These are phyloP conservation scores for Crithidia expoeki DNA, from an alignment of 208 protist genomes.

Conservation along the genomic window DNA sequence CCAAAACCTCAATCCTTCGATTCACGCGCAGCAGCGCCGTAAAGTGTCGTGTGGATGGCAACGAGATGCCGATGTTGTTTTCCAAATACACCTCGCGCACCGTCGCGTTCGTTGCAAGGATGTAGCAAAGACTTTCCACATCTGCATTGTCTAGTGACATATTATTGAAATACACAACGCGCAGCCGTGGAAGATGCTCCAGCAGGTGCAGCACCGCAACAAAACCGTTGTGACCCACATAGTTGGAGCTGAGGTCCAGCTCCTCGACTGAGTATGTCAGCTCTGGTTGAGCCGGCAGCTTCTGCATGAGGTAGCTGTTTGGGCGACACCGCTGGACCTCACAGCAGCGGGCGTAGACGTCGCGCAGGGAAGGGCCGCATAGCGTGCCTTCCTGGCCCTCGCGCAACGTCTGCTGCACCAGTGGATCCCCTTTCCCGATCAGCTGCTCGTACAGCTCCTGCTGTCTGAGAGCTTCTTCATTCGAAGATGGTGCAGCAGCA, in stretches of 20 bases:
- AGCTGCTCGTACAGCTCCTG: conserved; percentile 32
- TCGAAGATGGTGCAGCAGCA: not conserved
- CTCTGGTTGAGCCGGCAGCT: conserved; percentile 77
- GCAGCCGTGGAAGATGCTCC: conserved; percentile 71
- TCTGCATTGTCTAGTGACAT: conserved; percentile 89
- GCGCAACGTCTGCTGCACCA: conserved; percentile 39
- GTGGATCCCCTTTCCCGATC: conserved; percentile 31
- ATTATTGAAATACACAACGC: conserved; percentile 79
- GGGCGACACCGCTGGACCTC: conserved; percentile 78
- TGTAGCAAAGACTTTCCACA: conserved; percentile 74
- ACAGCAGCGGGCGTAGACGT: conserved; percentile 86
- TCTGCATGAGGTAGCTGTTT: conserved; percentile 89
- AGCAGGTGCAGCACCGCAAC: conserved; percentile 82
- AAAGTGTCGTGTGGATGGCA: conserved; percentile 76
- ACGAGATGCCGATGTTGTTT: conserved; percentile 86
- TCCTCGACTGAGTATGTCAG: conserved; percentile 78
- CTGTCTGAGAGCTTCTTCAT: conserved; percentile 17
- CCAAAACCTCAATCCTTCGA: conserved; percentile 49
- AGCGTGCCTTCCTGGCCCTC: conserved; percentile 52
- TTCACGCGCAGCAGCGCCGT: conserved; percentile 75
- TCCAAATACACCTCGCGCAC: conserved; percentile 63
- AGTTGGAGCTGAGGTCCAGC: conserved; percentile 89
- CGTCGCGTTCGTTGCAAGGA: conserved; percentile 49
- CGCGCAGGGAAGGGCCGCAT: conserved; percentile 73
- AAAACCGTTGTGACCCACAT: conserved; percentile 88